phyloP scores from a whole-genome alignment of 2,329 filamentous ascomycete species.

The Colletotrichum liriopes region DNA sequence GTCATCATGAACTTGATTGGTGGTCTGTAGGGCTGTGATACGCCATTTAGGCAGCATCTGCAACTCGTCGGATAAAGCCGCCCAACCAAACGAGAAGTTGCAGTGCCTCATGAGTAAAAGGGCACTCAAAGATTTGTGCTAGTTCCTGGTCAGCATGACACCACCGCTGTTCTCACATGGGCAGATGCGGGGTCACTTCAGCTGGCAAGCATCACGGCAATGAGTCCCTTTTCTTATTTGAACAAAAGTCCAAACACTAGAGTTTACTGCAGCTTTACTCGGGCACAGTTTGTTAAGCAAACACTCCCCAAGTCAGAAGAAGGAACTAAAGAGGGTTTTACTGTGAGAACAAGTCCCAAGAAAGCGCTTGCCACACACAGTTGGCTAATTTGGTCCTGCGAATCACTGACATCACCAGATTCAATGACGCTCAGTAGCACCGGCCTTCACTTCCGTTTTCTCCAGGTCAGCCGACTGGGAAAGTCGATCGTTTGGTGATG shows the following conservation, averaged over 20 bases:
- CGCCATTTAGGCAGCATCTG: constrained; percentile 10
- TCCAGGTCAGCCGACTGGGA: constrained; percentile 19
- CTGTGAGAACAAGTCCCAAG: background rate
- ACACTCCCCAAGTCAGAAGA: background rate
- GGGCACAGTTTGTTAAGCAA: background rate
- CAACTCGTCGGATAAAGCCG: background rate
- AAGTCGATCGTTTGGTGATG: background rate
- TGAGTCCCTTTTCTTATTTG: background rate
- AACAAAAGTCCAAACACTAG: background rate
- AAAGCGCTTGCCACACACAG: background rate
- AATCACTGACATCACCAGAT: background rate
- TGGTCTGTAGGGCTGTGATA: background rate
- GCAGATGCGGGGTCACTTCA: too few relatives aligned
- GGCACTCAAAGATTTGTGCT: background rate
- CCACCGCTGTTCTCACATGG: background rate
- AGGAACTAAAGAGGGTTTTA: background rate
- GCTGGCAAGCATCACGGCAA: background rate
- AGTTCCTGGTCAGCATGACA: background rate
- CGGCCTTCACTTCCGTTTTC: constrained; percentile 16
- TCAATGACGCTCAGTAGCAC: constrained; percentile 1
- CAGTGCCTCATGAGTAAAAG: background rate
- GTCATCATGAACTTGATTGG: background rate
- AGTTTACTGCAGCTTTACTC: background rate
- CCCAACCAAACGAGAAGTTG: constrained; percentile 5
- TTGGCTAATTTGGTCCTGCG: too few relatives aligned